These are phyloP conservation scores for Ramaria rubella DNA, from an alignment of 768 basidiomycete genomes.

Conservation along the genomic window DNA sequence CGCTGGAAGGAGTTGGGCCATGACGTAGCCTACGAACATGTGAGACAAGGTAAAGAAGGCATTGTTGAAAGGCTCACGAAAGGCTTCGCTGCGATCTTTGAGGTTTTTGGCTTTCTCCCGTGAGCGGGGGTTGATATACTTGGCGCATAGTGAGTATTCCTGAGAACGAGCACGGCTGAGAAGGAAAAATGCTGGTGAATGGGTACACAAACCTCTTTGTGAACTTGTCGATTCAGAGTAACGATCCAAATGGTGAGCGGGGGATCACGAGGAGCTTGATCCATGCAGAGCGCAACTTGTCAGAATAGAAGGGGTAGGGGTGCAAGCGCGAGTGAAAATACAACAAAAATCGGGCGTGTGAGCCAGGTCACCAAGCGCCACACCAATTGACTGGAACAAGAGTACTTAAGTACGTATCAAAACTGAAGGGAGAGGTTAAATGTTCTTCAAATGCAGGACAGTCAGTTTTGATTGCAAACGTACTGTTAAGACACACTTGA, in stretches of 20 bases:
- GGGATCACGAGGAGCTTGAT: not conserved
- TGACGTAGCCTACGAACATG: constrained; percentile 3
- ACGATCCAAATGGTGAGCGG: constrained; percentile 7
- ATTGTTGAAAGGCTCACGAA: constrained; percentile 5
- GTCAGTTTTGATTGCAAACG: too few relatives aligned
- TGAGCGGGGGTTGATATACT: not conserved
- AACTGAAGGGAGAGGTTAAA: too few relatives aligned
- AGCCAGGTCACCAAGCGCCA: too few relatives aligned
- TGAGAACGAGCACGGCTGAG: not conserved
- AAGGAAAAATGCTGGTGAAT: not conserved
- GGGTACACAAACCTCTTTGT: constrained; percentile 5
- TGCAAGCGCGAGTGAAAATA: too few relatives aligned
- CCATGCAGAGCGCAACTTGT: not conserved
- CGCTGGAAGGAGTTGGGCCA: constrained; percentile 6
- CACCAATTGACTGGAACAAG: not conserved
- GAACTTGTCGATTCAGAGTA: constrained; percentile 8
- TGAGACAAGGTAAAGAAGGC: not conserved
- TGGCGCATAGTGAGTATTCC: constrained; percentile 6
- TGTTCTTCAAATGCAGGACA: too few relatives aligned
- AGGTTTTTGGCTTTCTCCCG: constrained; percentile 7
- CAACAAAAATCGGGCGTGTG: too few relatives aligned
- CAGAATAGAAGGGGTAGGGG: not conserved
- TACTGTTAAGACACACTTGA: too few relatives aligned
- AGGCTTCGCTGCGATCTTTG: constrained; percentile 5
- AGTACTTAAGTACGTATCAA: too few relatives aligned